Base-by-base conservation (phyloP, 805 yeast species). In the Dipodascus albidus region DNA sequence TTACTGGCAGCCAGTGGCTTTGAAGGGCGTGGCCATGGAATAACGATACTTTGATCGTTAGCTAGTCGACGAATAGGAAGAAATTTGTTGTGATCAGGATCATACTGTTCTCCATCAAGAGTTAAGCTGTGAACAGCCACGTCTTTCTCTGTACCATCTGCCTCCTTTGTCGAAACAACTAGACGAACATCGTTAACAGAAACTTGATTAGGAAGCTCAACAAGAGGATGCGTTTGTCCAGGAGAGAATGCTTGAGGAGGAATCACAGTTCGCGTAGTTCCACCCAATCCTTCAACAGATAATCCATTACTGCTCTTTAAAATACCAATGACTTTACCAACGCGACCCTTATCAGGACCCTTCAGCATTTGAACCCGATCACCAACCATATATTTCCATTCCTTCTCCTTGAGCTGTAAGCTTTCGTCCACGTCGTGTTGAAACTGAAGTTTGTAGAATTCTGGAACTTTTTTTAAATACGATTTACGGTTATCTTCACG, bases 21-120 rank as follows among this genome's bases (percentile, higher is more conserved):
- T 4, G 64, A 80, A 1, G 93, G 90, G 60, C 79, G 77, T 41
- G 96, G 96, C 95, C 96, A 91, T 52, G 97, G 97, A 51, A 90
- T 82, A 22, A 81, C 78, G 52, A 87, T 71, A 52, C 80, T 77
- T 47, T 77, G 79, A 60, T 84, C 82, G 59, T 85, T 82, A 58
- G 77, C 78, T 23, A 90, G 87, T 60, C 80, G 79, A 68, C 98
- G 80, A 55, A 79, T 79, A 27, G 95, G 95, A 72, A 87, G 70
- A 75, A 83, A 78, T 62, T 74, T 74, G 64, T 82, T 83, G 67
- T 83, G 82, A 59, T 83, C 79, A 48, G 78, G 79, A 64, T 89
- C 96, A 67, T 78, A 91, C 64, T 85, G 83, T 51, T 73, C 69
- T 21, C 87, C 95, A 51, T 77, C 77, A 64, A 81, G 81, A 24